phyloP scores from a whole-genome alignment of 169 alveolate species.

The Blepharisma undulans region DNA sequence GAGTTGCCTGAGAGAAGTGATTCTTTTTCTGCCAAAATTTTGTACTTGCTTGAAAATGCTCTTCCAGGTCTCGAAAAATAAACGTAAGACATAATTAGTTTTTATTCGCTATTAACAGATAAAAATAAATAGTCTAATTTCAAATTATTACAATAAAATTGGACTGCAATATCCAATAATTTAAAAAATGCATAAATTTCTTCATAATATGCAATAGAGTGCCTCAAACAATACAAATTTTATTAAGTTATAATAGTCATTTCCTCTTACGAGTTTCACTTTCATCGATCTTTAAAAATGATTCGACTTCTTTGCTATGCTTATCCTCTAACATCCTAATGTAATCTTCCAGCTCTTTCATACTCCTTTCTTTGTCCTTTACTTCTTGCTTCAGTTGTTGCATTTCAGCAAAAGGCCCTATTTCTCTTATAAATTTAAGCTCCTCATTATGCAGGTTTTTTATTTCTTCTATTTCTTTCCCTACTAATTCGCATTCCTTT shows the following conservation, averaged over 20 bases:
- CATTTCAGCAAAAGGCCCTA: background rate
- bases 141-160: too few species aligned
- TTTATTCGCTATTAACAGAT: too few species aligned
- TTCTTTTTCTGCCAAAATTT: background rate
- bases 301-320: background rate
- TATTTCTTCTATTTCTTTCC: background rate
- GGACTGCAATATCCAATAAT: too few species aligned
- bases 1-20: background rate
- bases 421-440: background rate
- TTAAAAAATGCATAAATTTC: too few species aligned
- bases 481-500: background rate
- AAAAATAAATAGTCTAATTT: too few species aligned
- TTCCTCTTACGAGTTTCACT: background rate
- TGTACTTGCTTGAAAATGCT: background rate
- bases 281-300: background rate
- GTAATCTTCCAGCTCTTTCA: background rate
- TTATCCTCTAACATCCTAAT: background rate
- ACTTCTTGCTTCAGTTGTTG: background rate
- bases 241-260: background rate
- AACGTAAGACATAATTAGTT: background rate
- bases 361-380: background rate
- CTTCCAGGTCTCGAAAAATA: slow-evolving; percentile 10
- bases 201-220: too few species aligned
- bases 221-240: background rate
- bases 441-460: background rate